Evolutionary conservation across 345 rosid genomes (phyloP), one percentile per base, ranked within the genome.

Genomic region (Boechera retrofracta): DNA sequence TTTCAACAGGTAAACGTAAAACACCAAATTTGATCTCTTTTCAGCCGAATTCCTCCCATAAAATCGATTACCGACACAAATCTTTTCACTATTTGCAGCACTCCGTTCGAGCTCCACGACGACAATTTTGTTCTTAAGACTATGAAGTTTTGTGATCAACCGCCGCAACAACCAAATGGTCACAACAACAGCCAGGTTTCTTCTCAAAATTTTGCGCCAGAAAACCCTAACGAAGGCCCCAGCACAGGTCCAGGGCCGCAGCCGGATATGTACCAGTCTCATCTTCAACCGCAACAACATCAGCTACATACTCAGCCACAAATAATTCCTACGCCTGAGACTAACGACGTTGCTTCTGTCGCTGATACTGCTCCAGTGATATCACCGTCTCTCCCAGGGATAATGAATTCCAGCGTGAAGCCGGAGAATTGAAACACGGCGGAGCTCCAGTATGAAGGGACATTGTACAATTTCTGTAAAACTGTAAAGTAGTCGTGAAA

Each of bases 41-140:
- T 41, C 64, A 21, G 74, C 72, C 44, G 13, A 4, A 32, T 21
- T 10, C 3, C 21, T 32, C 29, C 24, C 24, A 21, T 18, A 21
- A 69, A 13, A 36, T 29, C 1, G 12, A 75, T 55, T 67, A 59
- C 70, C 1, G 32, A 67, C 32, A 44, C n/a, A 36, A 53, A 32
- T 24, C 38, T 26, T 18, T 39, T 49, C 15, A 36, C 36, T 69
- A 47, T 52, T 69, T 86, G 80, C 85, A 96, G 99, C 83, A 93
- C 99, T n/a, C 98, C 99, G 0, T 96, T 96, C 67, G 98, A 93
- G 87, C 98, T 96, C 71, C 99, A 93, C 26, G 99, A 96, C 49
- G 99, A 96, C 80, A 93, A 93, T 41, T 96, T 89, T 76, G 97
- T 96, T 57, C 88, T 96, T 74, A 96, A 96, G 86, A 95, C 98